Evolutionary conservation across 2,329 filamentous ascomycete species (phyloP).

Genomic region (Alternaria sp.): DNA sequence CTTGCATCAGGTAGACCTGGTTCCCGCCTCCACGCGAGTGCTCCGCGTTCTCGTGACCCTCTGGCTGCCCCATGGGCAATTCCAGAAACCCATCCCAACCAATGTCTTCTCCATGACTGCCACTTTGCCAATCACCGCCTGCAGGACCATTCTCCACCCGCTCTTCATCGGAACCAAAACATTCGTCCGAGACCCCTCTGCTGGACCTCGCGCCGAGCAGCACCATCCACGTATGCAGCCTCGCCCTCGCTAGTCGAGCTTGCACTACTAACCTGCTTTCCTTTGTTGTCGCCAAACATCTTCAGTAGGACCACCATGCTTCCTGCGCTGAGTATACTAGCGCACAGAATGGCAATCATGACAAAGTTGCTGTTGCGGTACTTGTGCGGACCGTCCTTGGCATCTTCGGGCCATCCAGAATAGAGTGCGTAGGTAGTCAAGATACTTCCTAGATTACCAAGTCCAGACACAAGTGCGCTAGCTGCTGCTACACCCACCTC

Average conservation of each 20-base stretch:
- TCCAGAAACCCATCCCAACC: slow-evolving; percentile 17
- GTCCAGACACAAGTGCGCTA: slow-evolving; percentile 82
- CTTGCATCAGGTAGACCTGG: slow-evolving; percentile 31
- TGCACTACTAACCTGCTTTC: slow-evolving; percentile 45
- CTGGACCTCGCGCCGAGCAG: slow-evolving; percentile 52
- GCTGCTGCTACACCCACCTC: slow-evolving; percentile 91
- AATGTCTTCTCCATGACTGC: slow-evolving; percentile 14
- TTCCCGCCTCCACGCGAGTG: slow-evolving; percentile 25
- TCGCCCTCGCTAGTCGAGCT: slow-evolving; percentile 59
- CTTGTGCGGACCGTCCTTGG: slow-evolving; percentile 66
- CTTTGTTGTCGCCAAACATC: slow-evolving; percentile 50
- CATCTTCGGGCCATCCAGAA: slow-evolving; percentile 83
- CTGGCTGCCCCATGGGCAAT: slow-evolving; percentile 18
- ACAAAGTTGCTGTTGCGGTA: slow-evolving; percentile 85
- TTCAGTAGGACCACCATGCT: slow-evolving; percentile 72
- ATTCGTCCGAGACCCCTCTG: slow-evolving; percentile 52
- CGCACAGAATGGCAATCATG: slow-evolving; percentile 84
- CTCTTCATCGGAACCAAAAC: slow-evolving; percentile 37
- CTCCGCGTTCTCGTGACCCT: slow-evolving; percentile 28
- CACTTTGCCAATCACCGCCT: slow-evolving; percentile 7
- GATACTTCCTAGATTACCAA: slow-evolving; percentile 87
- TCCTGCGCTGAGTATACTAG: slow-evolving; percentile 77
- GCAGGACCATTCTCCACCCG: slow-evolving; percentile 15
- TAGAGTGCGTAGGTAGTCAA: slow-evolving; percentile 90
- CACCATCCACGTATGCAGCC: slow-evolving; percentile 57